A percentile compares a stretch with the other conserved stretches of the same genome.
phyloP scores from a whole-genome alignment of 164 flowering plant genomes.

The Umbilicus rupestris region DNA sequence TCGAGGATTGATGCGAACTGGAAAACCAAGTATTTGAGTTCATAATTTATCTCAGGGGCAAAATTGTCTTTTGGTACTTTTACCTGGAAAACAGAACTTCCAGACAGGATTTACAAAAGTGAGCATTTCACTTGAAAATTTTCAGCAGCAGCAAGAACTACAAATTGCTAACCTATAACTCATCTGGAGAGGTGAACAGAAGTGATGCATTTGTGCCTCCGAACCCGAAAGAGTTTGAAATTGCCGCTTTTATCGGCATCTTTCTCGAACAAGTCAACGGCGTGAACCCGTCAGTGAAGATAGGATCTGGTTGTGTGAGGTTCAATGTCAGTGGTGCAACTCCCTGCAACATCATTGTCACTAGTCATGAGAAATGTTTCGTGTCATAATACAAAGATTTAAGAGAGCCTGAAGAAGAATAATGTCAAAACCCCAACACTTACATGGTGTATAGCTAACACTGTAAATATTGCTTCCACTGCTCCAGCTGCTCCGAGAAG shows the following conservation, averaged over 20 bases:
- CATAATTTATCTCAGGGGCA: too few relatives aligned
- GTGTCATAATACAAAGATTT: not conserved
- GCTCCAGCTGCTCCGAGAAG: conserved; percentile 99
- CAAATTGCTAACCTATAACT: not conserved
- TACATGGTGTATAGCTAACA: conserved; percentile 71
- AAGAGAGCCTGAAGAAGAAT: too few relatives aligned
- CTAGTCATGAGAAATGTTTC: not conserved
- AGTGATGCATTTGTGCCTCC: conserved; percentile 96
- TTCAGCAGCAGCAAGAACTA: too few relatives aligned
- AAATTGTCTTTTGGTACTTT: too few relatives aligned
- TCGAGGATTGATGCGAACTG: too few relatives aligned
- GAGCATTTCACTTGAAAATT: too few relatives aligned
- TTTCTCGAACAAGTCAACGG: conserved; percentile 60
- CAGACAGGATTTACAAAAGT: too few relatives aligned
- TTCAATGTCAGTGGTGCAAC: conserved; percentile 78
- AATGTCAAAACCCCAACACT: not conserved
- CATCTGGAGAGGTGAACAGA: conserved; percentile 37
- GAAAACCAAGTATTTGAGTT: too few relatives aligned
- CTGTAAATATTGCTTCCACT: conserved; percentile 84
- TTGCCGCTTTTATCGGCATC: conserved; percentile 61
- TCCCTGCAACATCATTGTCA: conserved; percentile 44
- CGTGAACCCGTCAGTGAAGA: conserved; percentile 52
- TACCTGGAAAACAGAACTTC: too few relatives aligned
- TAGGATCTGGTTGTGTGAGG: conserved; percentile 68
- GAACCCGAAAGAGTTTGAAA: conserved; percentile 96